Evolutionary conservation across 2,329 filamentous ascomycete genomes (phyloP), one percentile per base, ranked within the genome.

Genomic region (Ilyonectria robusta): DNA sequence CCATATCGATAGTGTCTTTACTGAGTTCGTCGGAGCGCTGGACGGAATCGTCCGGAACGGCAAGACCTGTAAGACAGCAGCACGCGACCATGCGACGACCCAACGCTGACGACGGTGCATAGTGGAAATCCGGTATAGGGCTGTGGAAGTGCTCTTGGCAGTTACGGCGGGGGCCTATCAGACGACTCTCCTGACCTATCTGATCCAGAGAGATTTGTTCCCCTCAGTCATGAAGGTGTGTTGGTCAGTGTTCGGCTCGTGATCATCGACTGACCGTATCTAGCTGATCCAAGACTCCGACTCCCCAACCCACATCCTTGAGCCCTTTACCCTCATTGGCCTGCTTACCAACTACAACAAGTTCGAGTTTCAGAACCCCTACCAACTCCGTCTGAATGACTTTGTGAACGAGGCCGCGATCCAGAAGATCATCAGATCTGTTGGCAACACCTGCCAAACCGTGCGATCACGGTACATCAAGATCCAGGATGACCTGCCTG

Each of bases 301-400:
- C 67, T 86, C 87, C 26, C 85, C 88, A 37, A 83, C 85, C 19
- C 86, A 87, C 75, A 89, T 89, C 65, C 88, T 94, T 48, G 89
- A 93, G 65, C 92, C 95, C 0, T 94, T 98, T 72, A 89, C 92
- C 15, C 87, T 98, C 10, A 86, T 98, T 21, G 95, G 95, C 13
- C 86, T 98, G 4, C 85, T 99, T 59, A 93, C 94, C 71, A 99
- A 98, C 82, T 98, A 98, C 87, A 98, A 99, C 87, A 99, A 98
- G 80, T 99, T 99, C 77, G 96, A 99, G 81, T 95, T 97, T 64
- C 95, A 97, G 78, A 99, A 99, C 74, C 95, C 95, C 0, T 99
- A 99, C 76, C 92, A 96, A 75, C 84, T 97, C 69, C 93, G 95
- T 31, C 87, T 99, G 17, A 94, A 95, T 75, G 95, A 98, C 79